Base-by-base conservation (phyloP, 2,329 filamentous ascomycete genomes). In the Coniosporium tulheliwenetii region DNA sequence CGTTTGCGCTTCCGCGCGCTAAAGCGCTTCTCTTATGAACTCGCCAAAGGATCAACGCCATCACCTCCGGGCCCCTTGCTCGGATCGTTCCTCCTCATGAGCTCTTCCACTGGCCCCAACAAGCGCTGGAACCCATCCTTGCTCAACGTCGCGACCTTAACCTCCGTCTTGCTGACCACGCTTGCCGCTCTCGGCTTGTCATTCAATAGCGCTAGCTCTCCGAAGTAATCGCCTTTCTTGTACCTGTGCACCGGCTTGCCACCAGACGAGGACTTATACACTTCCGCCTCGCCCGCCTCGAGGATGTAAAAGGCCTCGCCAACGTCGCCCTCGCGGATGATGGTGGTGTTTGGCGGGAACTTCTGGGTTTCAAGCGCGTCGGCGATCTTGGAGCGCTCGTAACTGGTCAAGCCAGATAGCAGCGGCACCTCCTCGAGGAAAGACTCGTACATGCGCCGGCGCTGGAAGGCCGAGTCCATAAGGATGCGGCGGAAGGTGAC, bases 391-490 rank as follows among this genome's bases (percentile, higher is more conserved):
- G 85, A 85, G 43, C 91, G 80, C 65, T 98, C 91, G 60, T 96
- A 96, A 0, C 83, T 73, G 36, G 87, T 93, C 42, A 98, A 72
- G 15, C 77, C 79, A 2, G 80, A 73, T 19, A 98, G 74, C 29
- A 96, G 71, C 0, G 85, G 85, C 2, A 96, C 91, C 57, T 94
- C 86, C 58, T 93, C 87, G 15, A 98, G 71, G 69, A 98, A 96
- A 50, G 79, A 85, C 64, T 98, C 91, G 63, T 96, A 96, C 79
- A 96, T 89, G 54, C 89, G 83, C 51, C 91, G 80, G 42, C 89
- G 83, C 52, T 93, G 85, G 66, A 95, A 96, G 3, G 91, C 93
- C 33, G 85, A 93, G 64, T 96, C 89, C 87, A 98, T 95, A 46
- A 98, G 71, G 48, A 98, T 96, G 45, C 91, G 84, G 51, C 91